A percentile compares a stretch with the other conserved stretches of the same genome.
These are phyloP conservation scores for Ensete ventricosum DNA, from an alignment of 176 grass and related monocot species.

Conservation along the genomic window DNA sequence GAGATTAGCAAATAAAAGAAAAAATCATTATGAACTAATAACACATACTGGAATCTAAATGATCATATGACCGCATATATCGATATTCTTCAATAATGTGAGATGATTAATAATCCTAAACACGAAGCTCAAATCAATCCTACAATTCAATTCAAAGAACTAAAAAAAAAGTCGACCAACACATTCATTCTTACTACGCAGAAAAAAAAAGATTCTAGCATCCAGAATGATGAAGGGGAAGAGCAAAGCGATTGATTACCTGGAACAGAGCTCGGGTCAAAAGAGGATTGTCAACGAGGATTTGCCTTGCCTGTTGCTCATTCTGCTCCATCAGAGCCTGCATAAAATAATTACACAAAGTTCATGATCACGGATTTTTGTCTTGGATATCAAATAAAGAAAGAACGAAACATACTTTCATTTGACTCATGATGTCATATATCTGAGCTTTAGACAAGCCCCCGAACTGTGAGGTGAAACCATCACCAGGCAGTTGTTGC, in stretches of 20 bases:
- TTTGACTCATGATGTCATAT: slow-evolving; percentile 85
- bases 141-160: background rate
- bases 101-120: too few relatives aligned
- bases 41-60: too few relatives aligned
- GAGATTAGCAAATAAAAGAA: too few relatives aligned
- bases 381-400: background rate
- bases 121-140: too few relatives aligned
- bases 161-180: background rate
- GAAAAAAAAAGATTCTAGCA: background rate
- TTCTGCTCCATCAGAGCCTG: slow-evolving; percentile 73
- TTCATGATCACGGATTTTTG: background rate
- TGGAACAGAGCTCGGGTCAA: slow-evolving; percentile 82
- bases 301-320: slow-evolving; percentile 70
- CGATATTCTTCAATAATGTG: too few relatives aligned
- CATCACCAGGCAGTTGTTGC: slow-evolving; percentile 28
- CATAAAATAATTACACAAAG: background rate
- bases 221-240: background rate
- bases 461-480: slow-evolving; percentile 52
- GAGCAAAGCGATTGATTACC: slow-evolving; percentile 15
- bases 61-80: too few relatives aligned
- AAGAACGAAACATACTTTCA: slow-evolving; percentile 39
- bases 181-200: background rate
- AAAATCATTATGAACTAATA: too few relatives aligned
- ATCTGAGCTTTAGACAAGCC: slow-evolving; percentile 68
- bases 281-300: slow-evolving; percentile 80